Conservation (phyloP, 257 asterid species). For the Solanum chmielewskii region DNA sequence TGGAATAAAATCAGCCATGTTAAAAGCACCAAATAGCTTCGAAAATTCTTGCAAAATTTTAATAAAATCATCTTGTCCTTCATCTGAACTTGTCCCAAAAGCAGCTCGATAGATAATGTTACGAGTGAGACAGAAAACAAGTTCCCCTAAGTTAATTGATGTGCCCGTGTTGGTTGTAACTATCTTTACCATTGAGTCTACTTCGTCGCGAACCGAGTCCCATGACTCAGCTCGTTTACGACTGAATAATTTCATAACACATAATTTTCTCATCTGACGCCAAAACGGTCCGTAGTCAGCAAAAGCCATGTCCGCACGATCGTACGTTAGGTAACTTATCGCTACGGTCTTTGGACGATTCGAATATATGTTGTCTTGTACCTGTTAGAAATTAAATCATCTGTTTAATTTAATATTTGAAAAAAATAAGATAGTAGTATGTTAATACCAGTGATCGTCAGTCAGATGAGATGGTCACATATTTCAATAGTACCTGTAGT, state of each 20-base stretch:
- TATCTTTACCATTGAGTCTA: conserved; percentile 32
- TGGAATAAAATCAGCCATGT: conserved; percentile 68
- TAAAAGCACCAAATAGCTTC: conserved; percentile 69
- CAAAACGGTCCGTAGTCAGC: conserved; percentile 92
- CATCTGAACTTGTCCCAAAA: conserved; percentile 57
- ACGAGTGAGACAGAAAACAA: conserved; percentile 64
- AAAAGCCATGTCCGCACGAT: conserved; percentile 92
- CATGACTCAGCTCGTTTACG: conserved; percentile 86
- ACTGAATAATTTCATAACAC: conserved; percentile 84
- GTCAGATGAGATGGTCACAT: neutral
- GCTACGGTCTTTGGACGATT: conserved; percentile 81
- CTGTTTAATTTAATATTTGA: no score
- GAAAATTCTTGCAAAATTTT: conserved; percentile 70
- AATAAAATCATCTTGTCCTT: conserved; percentile 64
- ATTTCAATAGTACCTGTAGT: neutral
- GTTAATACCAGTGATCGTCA: neutral
- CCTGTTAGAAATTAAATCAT: conserved; percentile 22
- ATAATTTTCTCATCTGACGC: conserved; percentile 91
- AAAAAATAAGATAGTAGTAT: no score
- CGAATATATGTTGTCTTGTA: conserved; percentile 75
- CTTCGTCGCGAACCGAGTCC: conserved; percentile 88
- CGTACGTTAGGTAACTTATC: conserved; percentile 61
- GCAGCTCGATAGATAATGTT: conserved; percentile 74
- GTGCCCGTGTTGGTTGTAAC: conserved; percentile 28
- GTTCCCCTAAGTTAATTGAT: conserved; percentile 58